Percentiles rank a stretch among this genome's conserved stretches.
Conservation (phyloP, 108 stramenopile genomes). For the Mediolabrus comicus region DNA sequence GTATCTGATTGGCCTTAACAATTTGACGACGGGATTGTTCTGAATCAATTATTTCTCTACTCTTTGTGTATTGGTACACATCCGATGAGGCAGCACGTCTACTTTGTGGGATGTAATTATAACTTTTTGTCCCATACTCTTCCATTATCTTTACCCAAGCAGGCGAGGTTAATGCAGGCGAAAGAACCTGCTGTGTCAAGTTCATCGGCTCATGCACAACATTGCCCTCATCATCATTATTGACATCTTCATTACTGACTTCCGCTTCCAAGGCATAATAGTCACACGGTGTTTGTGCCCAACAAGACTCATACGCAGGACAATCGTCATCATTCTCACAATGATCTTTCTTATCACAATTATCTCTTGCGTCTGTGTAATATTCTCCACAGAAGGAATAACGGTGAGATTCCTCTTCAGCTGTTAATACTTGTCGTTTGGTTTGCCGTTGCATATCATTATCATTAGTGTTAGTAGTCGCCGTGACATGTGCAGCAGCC, state of each 20-base stretch:
- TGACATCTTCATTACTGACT: too few species aligned
- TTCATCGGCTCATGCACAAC: too few species aligned
- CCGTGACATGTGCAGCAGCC: too few species aligned
- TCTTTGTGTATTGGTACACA: background rate
- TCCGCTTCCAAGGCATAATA: too few species aligned
- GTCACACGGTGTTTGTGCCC: constrained; percentile 48
- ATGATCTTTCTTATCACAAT: constrained; percentile 43
- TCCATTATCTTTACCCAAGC: constrained; percentile 36
- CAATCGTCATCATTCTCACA: constrained; percentile 45
- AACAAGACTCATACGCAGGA: constrained; percentile 39
- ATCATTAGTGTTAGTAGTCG: too few species aligned
- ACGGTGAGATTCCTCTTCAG: constrained; percentile 40
- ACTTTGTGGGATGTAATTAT: constrained; percentile 35
- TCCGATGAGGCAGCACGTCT: constrained; percentile 34
- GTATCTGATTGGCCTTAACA: background rate
- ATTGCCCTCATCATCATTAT: too few species aligned
- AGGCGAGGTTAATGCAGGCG: constrained; percentile 8
- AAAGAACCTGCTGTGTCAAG: too few species aligned
- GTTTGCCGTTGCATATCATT: constrained; percentile 31
- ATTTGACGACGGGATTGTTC: background rate
- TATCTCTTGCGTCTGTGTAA: constrained; percentile 28
- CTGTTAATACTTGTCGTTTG: constrained; percentile 23
- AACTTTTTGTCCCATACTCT: constrained; percentile 25
- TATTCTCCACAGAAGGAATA: constrained; percentile 36
- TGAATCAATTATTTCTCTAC: background rate